Evolutionary conservation across 106 monocot genomes (phyloP), one percentile per base, ranked within the genome.

Genomic region (Dioscorea alata): DNA sequence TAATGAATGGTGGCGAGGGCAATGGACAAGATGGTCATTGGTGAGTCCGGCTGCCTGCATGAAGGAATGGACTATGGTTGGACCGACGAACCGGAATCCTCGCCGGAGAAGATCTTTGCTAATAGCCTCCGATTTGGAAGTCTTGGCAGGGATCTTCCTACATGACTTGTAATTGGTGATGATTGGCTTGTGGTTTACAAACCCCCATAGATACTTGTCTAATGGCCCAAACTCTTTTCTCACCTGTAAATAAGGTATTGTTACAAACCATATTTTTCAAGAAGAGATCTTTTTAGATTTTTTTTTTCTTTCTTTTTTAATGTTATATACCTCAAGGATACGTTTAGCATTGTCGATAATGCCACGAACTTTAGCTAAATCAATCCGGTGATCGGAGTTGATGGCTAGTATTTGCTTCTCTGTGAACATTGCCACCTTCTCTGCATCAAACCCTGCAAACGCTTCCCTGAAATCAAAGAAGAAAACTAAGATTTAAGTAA

Each of bases 21-120:
- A 94, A 19, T 85, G 78, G 74, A 83, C 16, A 65, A 94, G 71
- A 75, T 94, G 94, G 73, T 90, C 94, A 67, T 90, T 90, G 74
- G 90, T 88, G 64, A 94, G 78, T 8, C 94, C 94, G 64, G 83
- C 90, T 14, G 90, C 88, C 62, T 94, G 94, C 90, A 94, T 94
- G 90, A 94, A 90, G 57, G 85, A 90, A 69, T 90, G 90, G 17
- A 94, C 60, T 76, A 90, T 78, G 6, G 94, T 94, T 2, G 94
- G 90, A 28, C 94, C 94, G 28, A 88, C 94, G 61, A 83, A 83
- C 4, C 94, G 90, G 76, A 94, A 90, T 31, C 94, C 94, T 2
- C 90, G 82, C 57, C 88, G 83, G 33, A 94, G 77, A 75, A 94
- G 79, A 65, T 94, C 90, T 67, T 88, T 94, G 85, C 90, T 90